Evolutionary conservation across 495 filamentous ascomycete genomes (phyloP).

Genomic region (Entonaema liquescens): DNA sequence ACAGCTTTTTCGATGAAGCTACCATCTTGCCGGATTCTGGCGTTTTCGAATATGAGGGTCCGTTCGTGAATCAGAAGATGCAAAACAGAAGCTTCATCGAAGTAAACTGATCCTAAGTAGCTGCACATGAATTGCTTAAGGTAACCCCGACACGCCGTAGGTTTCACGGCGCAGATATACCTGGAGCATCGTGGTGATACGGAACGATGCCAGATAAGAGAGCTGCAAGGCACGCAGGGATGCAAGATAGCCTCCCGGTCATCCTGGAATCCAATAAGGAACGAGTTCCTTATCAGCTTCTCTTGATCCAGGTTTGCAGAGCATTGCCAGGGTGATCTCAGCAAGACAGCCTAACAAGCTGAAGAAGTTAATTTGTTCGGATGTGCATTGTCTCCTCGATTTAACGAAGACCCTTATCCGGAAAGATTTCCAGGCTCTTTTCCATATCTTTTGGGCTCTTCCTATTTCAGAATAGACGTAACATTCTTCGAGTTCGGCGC

Average conservation of each 20-base stretch:
- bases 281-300: conserved; percentile 33
- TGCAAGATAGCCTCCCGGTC: conserved; percentile 8
- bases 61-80: background rate
- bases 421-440: background rate
- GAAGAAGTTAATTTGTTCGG: background rate
- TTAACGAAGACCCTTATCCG: background rate
- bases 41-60: background rate
- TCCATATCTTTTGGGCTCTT: background rate
- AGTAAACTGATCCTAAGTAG: background rate
- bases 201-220: conserved; percentile 16
- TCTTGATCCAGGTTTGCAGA: background rate
- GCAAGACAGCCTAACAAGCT: background rate
- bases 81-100: background rate
- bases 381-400: background rate
- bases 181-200: background rate
- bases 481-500: background rate
- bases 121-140: background rate
- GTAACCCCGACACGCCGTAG: background rate
- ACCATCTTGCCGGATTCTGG: background rate
- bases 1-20: conserved; percentile 22
- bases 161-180: background rate
- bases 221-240: conserved; percentile 9
- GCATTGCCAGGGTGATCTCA: background rate
- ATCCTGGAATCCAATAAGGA: conserved; percentile 35
- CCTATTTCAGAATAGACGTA: background rate